Conservation (phyloP, 2,329 filamentous ascomycete genomes). For the Plectosphaerella cucumerina region DNA sequence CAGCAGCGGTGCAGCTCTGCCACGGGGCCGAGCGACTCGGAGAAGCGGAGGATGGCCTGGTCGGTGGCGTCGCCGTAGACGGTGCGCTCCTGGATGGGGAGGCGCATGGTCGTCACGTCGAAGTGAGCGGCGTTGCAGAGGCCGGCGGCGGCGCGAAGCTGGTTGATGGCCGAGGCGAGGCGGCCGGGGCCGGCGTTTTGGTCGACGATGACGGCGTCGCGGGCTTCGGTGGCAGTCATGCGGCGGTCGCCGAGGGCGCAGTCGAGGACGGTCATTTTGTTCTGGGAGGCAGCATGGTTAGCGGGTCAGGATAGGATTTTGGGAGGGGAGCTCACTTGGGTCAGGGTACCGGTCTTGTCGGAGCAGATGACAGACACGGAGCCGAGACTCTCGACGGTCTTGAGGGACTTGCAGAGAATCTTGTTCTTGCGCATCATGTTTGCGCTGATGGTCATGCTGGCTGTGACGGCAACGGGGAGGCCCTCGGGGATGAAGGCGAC, state of each 20-base stretch:
- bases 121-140: constrained; percentile 76
- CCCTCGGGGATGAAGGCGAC: constrained; percentile 76
- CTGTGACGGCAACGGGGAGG: constrained; percentile 64
- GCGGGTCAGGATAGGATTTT: not conserved
- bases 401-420: constrained; percentile 74
- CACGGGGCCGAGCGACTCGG: constrained; percentile 60
- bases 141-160: constrained; percentile 57
- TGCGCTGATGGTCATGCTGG: constrained; percentile 70
- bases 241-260: constrained; percentile 52
- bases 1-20: constrained; percentile 57
- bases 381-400: constrained; percentile 73
- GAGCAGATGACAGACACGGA: constrained; percentile 71
- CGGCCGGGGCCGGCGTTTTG: constrained; percentile 13
- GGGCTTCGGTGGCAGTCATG: constrained; percentile 47
- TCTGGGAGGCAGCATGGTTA: constrained; percentile 35
- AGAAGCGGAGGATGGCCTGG: constrained; percentile 68
- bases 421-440: constrained; percentile 74
- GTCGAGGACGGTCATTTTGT: constrained; percentile 70
- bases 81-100: constrained; percentile 56
- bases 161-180: constrained; percentile 41
- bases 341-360: constrained; percentile 72
- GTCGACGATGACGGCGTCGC: constrained; percentile 28
- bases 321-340: constrained; percentile 32
- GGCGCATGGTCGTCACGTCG: constrained; percentile 57
- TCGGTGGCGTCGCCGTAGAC: constrained; percentile 76